phyloP scores from a whole-genome alignment of 306 rosid species.

The Begonia masoniana region DNA sequence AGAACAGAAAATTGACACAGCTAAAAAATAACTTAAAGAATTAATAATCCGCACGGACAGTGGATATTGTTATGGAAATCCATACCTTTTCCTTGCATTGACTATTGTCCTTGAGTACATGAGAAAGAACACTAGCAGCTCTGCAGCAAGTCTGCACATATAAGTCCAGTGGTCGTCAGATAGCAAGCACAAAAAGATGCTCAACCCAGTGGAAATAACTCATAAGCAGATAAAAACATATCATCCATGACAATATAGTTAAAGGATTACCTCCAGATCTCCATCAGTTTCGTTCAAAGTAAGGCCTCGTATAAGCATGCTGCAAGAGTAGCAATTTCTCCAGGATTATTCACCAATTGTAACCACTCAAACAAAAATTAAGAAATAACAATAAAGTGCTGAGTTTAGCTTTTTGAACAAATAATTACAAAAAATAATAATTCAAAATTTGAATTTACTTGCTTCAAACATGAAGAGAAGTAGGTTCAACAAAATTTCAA shows the following conservation, averaged over 20 bases:
- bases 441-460: no score
- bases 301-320: constrained; percentile 81
- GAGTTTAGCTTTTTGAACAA: constrained; percentile 1
- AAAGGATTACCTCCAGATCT: constrained; percentile 63
- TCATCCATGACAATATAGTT: no score
- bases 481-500: background rate
- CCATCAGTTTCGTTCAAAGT: constrained; percentile 70
- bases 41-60: no score
- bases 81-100: constrained; percentile 94
- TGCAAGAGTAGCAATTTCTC: constrained; percentile 29
- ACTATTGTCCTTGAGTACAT: constrained; percentile 67
- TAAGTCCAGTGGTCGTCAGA: background rate
- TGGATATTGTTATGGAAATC: background rate
- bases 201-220: no score
- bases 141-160: constrained; percentile 71
- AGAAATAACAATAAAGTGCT: constrained; percentile 5
- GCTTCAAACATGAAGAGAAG: no score
- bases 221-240: no score
- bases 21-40: no score
- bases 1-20: no score
- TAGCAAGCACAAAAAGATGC: background rate
- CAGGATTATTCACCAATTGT: constrained; percentile 11
- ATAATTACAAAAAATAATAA: no score
- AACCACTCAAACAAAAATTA: constrained; percentile 1
- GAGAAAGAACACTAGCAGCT: constrained; percentile 92